phyloP scores from a whole-genome alignment of 305 asterid species.

The Ajuga reptans region DNA sequence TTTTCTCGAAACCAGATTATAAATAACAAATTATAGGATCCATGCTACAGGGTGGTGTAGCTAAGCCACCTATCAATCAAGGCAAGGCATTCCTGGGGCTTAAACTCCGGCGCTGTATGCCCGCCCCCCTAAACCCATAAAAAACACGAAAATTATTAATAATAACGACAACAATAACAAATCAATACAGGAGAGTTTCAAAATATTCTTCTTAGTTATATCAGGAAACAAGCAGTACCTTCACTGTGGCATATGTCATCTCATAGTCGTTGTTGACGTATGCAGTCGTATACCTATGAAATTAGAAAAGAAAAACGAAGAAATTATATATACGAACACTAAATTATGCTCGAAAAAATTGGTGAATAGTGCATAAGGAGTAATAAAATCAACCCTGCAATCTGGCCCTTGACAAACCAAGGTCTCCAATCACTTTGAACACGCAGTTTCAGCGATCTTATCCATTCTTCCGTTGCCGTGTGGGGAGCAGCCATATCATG shows the following conservation, averaged over 20 bases:
- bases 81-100: not conserved
- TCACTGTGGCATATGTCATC: not conserved
- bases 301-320: too few relatives aligned
- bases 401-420: constrained; percentile 4
- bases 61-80: not conserved
- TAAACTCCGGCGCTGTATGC: not conserved
- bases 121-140: not conserved
- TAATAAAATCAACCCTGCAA: constrained; percentile 21
- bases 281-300: not conserved
- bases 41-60: not conserved
- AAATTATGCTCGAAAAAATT: not conserved
- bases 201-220: too few relatives aligned
- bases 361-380: not conserved
- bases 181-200: too few relatives aligned
- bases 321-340: not conserved
- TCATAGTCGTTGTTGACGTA: not conserved
- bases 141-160: too few relatives aligned
- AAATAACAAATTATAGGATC: not conserved
- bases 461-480: constrained; percentile 3
- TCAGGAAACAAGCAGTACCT: not conserved
- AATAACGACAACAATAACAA: too few relatives aligned
- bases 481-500: not conserved
- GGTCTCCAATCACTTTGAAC: not conserved
- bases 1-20: too few relatives aligned
- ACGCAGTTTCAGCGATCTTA: not conserved